Evolutionary conservation across 495 filamentous ascomycete genomes (phyloP).

Genomic region (Aspergillus ellipticus): DNA sequence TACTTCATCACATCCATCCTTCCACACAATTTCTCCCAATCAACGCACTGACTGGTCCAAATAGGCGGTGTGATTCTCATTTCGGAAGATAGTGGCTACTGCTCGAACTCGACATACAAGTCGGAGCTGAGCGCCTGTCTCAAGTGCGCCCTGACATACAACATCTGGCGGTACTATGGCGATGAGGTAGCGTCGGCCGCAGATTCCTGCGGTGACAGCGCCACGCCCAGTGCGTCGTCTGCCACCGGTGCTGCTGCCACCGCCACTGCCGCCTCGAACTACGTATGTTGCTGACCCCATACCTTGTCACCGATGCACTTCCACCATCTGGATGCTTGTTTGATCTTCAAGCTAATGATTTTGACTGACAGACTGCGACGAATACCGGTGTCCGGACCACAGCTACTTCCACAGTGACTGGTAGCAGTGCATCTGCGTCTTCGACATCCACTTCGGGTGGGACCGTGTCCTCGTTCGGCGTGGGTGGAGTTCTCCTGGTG

Average conservation of each 20-base stretch:
- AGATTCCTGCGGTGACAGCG: constrained; percentile 32
- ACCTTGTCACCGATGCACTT: not conserved
- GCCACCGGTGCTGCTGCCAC: constrained; percentile 14
- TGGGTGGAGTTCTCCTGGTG: not conserved
- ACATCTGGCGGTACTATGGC: constrained; percentile 49
- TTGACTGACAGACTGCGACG: not conserved
- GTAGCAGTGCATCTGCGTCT: not conserved
- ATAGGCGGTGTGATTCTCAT: constrained; percentile 41
- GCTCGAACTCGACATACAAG: constrained; percentile 38
- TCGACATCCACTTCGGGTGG: not conserved
- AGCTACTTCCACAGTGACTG: not conserved
- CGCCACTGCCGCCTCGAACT: constrained; percentile 8
- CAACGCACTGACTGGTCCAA: constrained; percentile 7
- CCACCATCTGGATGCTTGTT: too few relatives aligned
- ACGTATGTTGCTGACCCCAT: not conserved
- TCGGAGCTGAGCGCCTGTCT: constrained; percentile 39
- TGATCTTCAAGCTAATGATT: too few relatives aligned
- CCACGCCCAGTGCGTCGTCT: constrained; percentile 29
- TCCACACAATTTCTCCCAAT: not conserved
- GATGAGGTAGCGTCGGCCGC: constrained; percentile 29
- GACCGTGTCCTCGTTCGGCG: not conserved
- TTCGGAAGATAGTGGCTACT: constrained; percentile 29
- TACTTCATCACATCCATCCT: not conserved
- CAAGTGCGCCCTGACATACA: constrained; percentile 41
- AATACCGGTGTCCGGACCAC: not conserved